Percentiles rank a stretch among this genome's conserved stretches.
phyloP scores from a whole-genome alignment of 305 asterid genomes.

The Andrographis paniculata region DNA sequence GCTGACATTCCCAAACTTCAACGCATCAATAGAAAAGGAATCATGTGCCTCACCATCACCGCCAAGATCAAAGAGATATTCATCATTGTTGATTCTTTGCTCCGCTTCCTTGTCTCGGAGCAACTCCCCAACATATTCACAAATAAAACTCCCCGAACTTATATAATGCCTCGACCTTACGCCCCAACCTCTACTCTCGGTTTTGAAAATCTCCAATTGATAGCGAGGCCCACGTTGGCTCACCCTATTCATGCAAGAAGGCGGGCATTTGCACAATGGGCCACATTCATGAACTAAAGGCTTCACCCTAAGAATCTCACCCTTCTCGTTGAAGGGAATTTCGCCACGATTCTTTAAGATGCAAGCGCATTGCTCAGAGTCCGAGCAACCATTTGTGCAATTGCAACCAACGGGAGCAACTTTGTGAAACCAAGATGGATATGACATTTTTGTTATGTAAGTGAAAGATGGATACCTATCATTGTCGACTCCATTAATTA shows the following conservation, averaged over 20 bases:
- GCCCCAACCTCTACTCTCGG: slow-evolving; percentile 76
- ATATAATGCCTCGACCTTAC: slow-evolving; percentile 47
- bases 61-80: slow-evolving; percentile 70
- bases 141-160: slow-evolving; percentile 64
- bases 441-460: slow-evolving; percentile 40
- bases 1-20: slow-evolving; percentile 49
- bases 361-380: slow-evolving; percentile 51
- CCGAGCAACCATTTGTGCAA: slow-evolving; percentile 59
- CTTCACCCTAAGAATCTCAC: slow-evolving; percentile 43
- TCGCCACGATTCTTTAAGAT: slow-evolving; percentile 56
- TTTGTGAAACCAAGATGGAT: slow-evolving; percentile 32
- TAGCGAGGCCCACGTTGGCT: slow-evolving; percentile 50
- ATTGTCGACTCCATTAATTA: slow-evolving; percentile 43
- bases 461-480: slow-evolving; percentile 42
- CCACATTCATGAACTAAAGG: slow-evolving; percentile 55
- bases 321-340: slow-evolving; percentile 69
- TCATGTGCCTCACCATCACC: slow-evolving; percentile 13
- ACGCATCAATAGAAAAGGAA: slow-evolving; percentile 66
- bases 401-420: slow-evolving; percentile 53
- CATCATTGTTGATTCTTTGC: slow-evolving; percentile 46
- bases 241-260: slow-evolving; percentile 72
- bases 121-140: slow-evolving; percentile 82
- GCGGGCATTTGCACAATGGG: no score
- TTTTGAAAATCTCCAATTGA: slow-evolving; percentile 70
- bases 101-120: slow-evolving; percentile 71